Evolutionary conservation across 2,329 filamentous ascomycete genomes (phyloP).

Genomic region (Botrytis deweyae): DNA sequence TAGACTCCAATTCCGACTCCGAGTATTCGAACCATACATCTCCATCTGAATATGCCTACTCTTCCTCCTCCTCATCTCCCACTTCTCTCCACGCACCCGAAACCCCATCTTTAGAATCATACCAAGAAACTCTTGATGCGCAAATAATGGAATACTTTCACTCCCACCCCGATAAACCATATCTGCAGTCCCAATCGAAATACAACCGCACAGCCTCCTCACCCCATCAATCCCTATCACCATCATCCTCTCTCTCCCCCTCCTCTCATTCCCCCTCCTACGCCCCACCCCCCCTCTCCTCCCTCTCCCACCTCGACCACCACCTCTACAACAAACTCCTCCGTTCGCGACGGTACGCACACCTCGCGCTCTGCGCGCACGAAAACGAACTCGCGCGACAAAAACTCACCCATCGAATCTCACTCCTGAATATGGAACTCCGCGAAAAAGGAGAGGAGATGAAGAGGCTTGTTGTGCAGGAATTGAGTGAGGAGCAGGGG

Average conservation of each 20-base stretch:
- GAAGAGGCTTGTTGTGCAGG: background rate
- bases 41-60: background rate
- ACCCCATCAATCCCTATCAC: background rate
- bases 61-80: background rate
- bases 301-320: background rate
- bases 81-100: background rate
- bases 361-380: accelerated
- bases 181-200: background rate
- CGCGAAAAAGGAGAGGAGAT: background rate
- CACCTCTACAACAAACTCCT: background rate
- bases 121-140: background rate
- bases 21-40: background rate
- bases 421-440: background rate
- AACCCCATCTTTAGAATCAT: background rate
- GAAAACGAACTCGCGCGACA: background rate
- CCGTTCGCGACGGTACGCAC: background rate
- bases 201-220: background rate
- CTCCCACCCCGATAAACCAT: background rate
- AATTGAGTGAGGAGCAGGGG: background rate
- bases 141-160: background rate
- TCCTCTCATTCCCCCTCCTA: no score
- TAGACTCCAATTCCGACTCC: background rate
- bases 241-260: background rate
- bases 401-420: background rate
- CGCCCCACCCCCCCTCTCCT: no score